phyloP scores from a whole-genome alignment of 2,329 filamentous ascomycete genomes.

The Curvularia eragrostidis region DNA sequence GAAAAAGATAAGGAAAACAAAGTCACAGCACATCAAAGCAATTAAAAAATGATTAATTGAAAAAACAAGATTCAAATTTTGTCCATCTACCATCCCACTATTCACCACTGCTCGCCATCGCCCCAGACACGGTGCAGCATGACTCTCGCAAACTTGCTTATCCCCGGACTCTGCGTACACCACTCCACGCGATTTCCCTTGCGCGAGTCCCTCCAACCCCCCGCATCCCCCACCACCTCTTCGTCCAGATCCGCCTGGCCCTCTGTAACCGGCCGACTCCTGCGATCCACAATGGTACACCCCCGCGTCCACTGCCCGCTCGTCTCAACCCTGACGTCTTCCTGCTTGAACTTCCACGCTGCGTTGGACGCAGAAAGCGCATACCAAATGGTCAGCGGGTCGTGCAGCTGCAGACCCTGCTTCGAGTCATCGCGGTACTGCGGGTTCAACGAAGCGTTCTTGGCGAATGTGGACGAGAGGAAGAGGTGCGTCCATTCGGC shows the following conservation, averaged over 20 bases:
- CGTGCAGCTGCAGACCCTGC: conserved; percentile 55
- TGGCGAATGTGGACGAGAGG: conserved; percentile 54
- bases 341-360: conserved; percentile 48
- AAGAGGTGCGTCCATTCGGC: conserved; percentile 56
- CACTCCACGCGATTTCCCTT: conserved; percentile 83
- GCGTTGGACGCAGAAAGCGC: conserved; percentile 27
- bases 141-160: conserved; percentile 69
- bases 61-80: neutral
- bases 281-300: conserved; percentile 83
- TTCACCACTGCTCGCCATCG: conserved; percentile 20
- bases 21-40: no score
- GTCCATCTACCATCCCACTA: neutral
- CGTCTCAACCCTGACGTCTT: conserved; percentile 91
- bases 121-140: conserved; percentile 72
- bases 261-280: conserved; percentile 62
- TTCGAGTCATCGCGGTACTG: conserved; percentile 41
- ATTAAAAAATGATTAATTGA: no score
- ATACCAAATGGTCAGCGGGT: conserved; percentile 54
- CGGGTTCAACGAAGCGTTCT: conserved; percentile 52
- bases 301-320: conserved; percentile 93
- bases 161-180: conserved; percentile 72
- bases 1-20: no score
- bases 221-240: conserved; percentile 71
- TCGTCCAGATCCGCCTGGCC: conserved; percentile 40
- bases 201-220: conserved; percentile 74